These are phyloP conservation scores for Kodamaea jinghongensis DNA, from an alignment of 805 yeast species.

Conservation along the genomic window DNA sequence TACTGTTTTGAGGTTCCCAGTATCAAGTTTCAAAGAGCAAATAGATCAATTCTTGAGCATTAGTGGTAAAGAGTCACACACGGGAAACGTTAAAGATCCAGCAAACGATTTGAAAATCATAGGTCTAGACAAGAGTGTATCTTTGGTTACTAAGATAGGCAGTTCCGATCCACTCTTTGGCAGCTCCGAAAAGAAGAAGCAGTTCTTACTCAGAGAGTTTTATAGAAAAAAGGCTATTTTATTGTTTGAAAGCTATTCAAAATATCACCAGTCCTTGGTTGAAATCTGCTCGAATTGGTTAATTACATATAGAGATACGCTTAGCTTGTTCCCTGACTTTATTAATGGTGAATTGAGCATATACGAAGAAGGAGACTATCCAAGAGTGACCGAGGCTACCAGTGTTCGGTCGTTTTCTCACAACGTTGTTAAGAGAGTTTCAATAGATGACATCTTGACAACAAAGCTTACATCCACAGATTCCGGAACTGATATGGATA, in stretches of 20 bases:
- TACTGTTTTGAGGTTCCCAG: conserved; percentile 31
- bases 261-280: conserved; percentile 38
- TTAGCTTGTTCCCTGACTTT: conserved; percentile 39
- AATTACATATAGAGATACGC: conserved; percentile 31
- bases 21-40: conserved; percentile 29
- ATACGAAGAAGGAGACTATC: conserved; percentile 8
- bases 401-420: conserved; percentile 14
- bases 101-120: conserved; percentile 26
- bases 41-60: conserved; percentile 34
- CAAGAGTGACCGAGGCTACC: conserved; percentile 10
- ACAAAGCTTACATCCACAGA: conserved; percentile 10
- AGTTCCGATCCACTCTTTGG: conserved; percentile 25
- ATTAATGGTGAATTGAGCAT: conserved; percentile 24
- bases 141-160: conserved; percentile 26
- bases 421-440: conserved; percentile 19
- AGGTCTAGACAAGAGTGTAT: conserved; percentile 36
- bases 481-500: conserved; percentile 17
- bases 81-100: conserved; percentile 22
- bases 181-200: conserved; percentile 26
- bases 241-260: conserved; percentile 31
- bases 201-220: conserved; percentile 33
- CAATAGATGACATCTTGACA: conserved; percentile 18
- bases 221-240: conserved; percentile 31
- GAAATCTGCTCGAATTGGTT: conserved; percentile 43
- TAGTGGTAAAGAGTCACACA: conserved; percentile 16